Percentiles rank a stretch among this genome's conserved stretches.
Evolutionary conservation across 768 basidiomycete genomes (phyloP).

Genomic region (Lentinus tigrinus): DNA sequence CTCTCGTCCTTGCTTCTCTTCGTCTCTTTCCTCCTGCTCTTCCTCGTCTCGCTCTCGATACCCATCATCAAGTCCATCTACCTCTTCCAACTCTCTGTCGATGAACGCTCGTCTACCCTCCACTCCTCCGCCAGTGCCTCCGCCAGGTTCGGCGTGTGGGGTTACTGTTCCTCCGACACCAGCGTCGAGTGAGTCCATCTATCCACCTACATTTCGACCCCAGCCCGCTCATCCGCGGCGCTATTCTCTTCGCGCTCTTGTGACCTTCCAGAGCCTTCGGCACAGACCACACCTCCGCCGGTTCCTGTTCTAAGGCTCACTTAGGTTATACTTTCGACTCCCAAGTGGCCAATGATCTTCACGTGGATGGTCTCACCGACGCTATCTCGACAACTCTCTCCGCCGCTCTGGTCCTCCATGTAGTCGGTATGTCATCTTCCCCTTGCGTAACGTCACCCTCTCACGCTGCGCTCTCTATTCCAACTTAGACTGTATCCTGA

Average conservation of each 20-base stretch:
- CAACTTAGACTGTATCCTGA: conserved; percentile 43
- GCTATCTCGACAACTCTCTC: conserved; percentile 45
- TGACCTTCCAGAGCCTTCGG: conserved; percentile 39
- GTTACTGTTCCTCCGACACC: conserved; percentile 54
- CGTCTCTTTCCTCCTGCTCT: conserved; percentile 56
- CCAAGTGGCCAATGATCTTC: conserved; percentile 45
- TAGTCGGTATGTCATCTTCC: conserved; percentile 40
- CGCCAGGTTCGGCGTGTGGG: conserved; percentile 61
- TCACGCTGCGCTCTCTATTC: conserved; percentile 5
- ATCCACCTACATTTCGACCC: conserved; percentile 15
- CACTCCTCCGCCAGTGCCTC: conserved; percentile 34
- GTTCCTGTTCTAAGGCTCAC: conserved; percentile 44
- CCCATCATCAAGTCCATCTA: conserved; percentile 57
- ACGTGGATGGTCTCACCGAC: conserved; percentile 33
- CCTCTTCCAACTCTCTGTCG: conserved; percentile 49
- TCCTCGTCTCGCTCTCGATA: conserved; percentile 60
- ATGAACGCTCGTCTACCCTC: conserved; percentile 33
- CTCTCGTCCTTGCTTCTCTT: conserved; percentile 45
- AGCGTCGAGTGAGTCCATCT: conserved; percentile 40
- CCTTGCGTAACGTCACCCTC: not conserved
- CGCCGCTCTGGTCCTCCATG: conserved; percentile 52
- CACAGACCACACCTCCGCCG: conserved; percentile 36
- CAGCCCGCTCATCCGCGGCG: conserved; percentile 2
- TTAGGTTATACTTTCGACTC: conserved; percentile 59
- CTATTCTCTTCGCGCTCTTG: not conserved